Evolutionary conservation across 2,329 filamentous ascomycete species (phyloP).

Genomic region (Xylaria multiplex): DNA sequence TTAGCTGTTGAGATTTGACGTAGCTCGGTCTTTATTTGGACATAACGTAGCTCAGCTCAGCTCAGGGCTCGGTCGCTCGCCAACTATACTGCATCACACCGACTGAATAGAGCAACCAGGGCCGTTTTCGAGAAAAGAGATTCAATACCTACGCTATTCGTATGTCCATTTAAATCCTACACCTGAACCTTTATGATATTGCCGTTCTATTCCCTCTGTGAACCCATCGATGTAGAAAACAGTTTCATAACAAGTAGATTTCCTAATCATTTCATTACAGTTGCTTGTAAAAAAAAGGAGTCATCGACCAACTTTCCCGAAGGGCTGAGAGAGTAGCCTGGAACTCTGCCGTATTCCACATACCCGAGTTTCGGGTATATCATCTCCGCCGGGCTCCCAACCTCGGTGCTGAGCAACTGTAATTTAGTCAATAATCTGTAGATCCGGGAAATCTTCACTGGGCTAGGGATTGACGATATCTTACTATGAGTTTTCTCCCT

Average conservation of each 20-base stretch:
- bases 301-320: slow-evolving; percentile 60
- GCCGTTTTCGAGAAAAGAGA: not conserved
- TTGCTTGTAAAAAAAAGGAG: slow-evolving; percentile 70
- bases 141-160: not conserved
- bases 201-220: not conserved
- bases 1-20: too few relatives aligned
- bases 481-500: slow-evolving; percentile 63
- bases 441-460: not conserved
- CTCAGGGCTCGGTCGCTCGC: too few relatives aligned
- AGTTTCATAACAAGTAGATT: not conserved
- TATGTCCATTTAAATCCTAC: not conserved
- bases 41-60: slow-evolving; percentile 3
- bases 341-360: slow-evolving; percentile 63
- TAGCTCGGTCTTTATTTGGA: not conserved
- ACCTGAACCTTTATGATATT: not conserved
- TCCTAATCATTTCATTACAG: slow-evolving; percentile 45
- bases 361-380: slow-evolving; percentile 68
- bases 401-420: slow-evolving; percentile 64
- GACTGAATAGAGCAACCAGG: not conserved
- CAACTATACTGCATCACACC: too few relatives aligned
- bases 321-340: slow-evolving; percentile 62
- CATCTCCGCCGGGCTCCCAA: slow-evolving; percentile 61
- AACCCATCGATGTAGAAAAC: not conserved
- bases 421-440: not conserved
- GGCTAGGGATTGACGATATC: not conserved